Evolutionary conservation across 2,329 filamentous ascomycete species (phyloP).

Genomic region (Aspergillus sp.): DNA sequence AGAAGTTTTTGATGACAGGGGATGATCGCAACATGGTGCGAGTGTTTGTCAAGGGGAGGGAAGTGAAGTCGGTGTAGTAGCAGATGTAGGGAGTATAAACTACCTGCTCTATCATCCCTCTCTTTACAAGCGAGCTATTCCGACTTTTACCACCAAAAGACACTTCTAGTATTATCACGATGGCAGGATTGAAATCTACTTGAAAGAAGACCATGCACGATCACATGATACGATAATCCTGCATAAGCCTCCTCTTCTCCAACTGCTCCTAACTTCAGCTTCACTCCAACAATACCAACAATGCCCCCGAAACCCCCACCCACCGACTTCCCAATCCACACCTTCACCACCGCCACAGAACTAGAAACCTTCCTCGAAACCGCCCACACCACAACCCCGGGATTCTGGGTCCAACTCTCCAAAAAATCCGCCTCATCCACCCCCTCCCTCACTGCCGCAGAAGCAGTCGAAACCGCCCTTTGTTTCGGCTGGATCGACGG

Average conservation of each 20-base stretch:
- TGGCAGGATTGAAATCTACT: neutral
- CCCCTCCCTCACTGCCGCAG: slow-evolving; percentile 44
- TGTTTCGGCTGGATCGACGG: slow-evolving; percentile 65
- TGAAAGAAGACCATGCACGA: too few species aligned
- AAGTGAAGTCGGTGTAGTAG: slow-evolving; percentile 24
- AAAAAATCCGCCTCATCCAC: slow-evolving; percentile 40
- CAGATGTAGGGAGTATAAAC: too few species aligned
- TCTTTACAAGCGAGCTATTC: too few species aligned
- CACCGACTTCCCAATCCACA: slow-evolving; percentile 24
- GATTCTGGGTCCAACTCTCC: slow-evolving; percentile 49
- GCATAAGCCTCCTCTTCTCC: too few species aligned
- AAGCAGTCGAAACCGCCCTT: slow-evolving; percentile 57
- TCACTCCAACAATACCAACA: too few species aligned
- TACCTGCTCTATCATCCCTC: too few species aligned
- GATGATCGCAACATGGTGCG: slow-evolving; percentile 60
- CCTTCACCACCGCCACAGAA: slow-evolving; percentile 24
- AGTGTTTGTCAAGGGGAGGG: slow-evolving; percentile 54
- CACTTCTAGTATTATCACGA: neutral
- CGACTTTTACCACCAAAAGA: neutral
- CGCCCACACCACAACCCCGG: slow-evolving; percentile 32
- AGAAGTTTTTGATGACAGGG: slow-evolving; percentile 65
- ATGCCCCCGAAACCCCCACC: slow-evolving; percentile 7
- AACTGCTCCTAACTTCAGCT: too few species aligned
- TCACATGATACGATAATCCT: too few species aligned
- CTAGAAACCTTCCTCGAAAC: slow-evolving; percentile 43